Percentiles rank a stretch among this genome's conserved stretches.
Conservation (phyloP, 495 filamentous ascomycete species). For the Usnea hakonensis region DNA sequence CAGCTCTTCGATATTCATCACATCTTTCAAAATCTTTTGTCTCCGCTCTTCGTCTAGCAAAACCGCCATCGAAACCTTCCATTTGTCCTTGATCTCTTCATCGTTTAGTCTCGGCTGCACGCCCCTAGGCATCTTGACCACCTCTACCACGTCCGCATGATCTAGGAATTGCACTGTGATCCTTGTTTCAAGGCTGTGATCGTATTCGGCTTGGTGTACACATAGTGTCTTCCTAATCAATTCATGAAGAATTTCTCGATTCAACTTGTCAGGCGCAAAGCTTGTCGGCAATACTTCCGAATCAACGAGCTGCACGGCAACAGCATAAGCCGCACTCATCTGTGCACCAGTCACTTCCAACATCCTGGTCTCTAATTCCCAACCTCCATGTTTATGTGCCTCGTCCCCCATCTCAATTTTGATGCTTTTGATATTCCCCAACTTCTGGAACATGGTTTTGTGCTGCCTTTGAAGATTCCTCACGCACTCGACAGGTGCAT, state of each 20-base stretch:
- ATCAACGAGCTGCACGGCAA: constrained; percentile 1
- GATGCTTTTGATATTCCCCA: not conserved
- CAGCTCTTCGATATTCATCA: too few species aligned
- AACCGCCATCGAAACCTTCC: too few species aligned
- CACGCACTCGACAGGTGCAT: not conserved
- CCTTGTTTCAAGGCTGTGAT: not conserved
- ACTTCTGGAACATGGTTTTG: not conserved
- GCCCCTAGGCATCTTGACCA: not conserved
- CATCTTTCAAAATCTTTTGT: too few species aligned
- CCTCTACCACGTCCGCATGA: not conserved
- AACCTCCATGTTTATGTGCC: not conserved
- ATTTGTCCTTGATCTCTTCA: too few species aligned
- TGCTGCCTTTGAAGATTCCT: not conserved
- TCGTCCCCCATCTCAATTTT: not conserved
- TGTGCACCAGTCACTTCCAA: not conserved
- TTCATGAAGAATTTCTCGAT: not conserved
- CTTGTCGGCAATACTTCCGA: not conserved
- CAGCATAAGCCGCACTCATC: not conserved
- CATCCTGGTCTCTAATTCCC: not conserved
- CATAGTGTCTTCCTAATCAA: not conserved
- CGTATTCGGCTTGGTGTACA: not conserved
- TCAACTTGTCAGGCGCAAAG: not conserved
- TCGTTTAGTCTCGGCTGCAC: too few species aligned
- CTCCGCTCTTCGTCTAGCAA: too few species aligned
- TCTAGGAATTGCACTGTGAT: not conserved